Conservation (phyloP, 352 stramenopile species). For the Saprolegnia diclina region DNA sequence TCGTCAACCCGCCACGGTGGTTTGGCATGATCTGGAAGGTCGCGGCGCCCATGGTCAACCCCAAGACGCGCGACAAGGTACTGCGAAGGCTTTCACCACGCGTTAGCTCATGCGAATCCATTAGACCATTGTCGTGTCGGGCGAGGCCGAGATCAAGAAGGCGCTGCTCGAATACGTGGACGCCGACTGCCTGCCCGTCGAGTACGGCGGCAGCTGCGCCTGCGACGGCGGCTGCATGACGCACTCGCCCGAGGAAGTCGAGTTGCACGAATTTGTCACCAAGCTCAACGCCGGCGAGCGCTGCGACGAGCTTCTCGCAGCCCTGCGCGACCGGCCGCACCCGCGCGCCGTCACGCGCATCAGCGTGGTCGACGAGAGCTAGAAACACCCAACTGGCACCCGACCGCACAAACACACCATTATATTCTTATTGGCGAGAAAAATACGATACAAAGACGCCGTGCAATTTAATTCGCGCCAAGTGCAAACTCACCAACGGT, state of each 20-base stretch:
- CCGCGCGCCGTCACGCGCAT: neutral
- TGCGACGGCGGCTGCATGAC: conserved; percentile 56
- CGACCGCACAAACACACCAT: no score
- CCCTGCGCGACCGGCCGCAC: conserved; percentile 17
- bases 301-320: conserved; percentile 20
- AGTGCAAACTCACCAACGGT: neutral
- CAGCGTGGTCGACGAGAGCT: conserved; percentile 3
- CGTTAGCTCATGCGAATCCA: conserved; percentile 4
- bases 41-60: conserved; percentile 60
- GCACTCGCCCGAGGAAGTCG: conserved; percentile 59
- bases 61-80: conserved; percentile 67
- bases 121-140: conserved; percentile 40
- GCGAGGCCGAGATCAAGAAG: conserved; percentile 59
- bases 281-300: conserved; percentile 26
- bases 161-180: conserved; percentile 61
- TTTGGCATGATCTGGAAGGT: conserved; percentile 81
- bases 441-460: no score
- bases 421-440: no score
- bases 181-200: conserved; percentile 51
- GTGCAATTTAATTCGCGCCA: neutral
- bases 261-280: conserved; percentile 52
- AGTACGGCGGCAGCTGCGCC: conserved; percentile 56
- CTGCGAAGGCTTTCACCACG: neutral
- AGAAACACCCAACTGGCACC: neutral
- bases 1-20: conserved; percentile 65